Evolutionary conservation across 164 flowering plant genomes (phyloP).

Genomic region (Kingdonia uniflora): DNA sequence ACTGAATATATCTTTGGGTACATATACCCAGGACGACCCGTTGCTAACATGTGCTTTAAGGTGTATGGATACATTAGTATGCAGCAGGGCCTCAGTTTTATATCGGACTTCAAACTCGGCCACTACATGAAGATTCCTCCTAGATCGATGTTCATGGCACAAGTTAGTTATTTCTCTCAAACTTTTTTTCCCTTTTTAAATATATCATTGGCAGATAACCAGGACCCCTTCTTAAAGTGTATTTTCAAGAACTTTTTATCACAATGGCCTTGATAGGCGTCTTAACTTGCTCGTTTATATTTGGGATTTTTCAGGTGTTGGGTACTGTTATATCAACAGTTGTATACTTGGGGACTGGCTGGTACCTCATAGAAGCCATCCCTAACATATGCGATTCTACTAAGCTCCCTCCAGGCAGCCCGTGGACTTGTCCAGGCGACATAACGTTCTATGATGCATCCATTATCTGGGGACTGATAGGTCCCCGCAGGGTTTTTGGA

Average conservation of each 20-base stretch:
- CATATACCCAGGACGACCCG: slow-evolving; percentile 66
- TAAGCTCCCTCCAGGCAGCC: slow-evolving; percentile 26
- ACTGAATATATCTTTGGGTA: slow-evolving; percentile 78
- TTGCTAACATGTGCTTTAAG: slow-evolving; percentile 88
- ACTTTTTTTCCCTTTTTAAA: no score
- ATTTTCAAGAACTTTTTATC: no score
- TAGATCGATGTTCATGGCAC: slow-evolving; percentile 81
- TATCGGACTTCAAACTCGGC: slow-evolving; percentile 84
- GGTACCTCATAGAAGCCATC: slow-evolving; percentile 72
- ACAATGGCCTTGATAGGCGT: no score
- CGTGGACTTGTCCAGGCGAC: slow-evolving; percentile 69
- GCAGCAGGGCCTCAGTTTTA: slow-evolving; percentile 65
- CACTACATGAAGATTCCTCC: slow-evolving; percentile 97
- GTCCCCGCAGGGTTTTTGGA: slow-evolving; percentile 61
- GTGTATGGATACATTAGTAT: slow-evolving; percentile 75
- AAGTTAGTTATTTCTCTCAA: slow-evolving; percentile 21
- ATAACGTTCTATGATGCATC: slow-evolving; percentile 70
- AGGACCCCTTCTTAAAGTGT: no score
- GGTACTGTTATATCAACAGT: slow-evolving; percentile 51
- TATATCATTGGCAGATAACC: no score
- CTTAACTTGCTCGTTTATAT: no score
- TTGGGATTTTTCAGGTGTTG: slow-evolving; percentile 26
- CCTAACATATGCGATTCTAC: slow-evolving; percentile 40
- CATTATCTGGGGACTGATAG: slow-evolving; percentile 72
- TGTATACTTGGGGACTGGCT: slow-evolving; percentile 56